phyloP scores from a whole-genome alignment of 306 rosid genomes.

The Cucumis hystrix region DNA sequence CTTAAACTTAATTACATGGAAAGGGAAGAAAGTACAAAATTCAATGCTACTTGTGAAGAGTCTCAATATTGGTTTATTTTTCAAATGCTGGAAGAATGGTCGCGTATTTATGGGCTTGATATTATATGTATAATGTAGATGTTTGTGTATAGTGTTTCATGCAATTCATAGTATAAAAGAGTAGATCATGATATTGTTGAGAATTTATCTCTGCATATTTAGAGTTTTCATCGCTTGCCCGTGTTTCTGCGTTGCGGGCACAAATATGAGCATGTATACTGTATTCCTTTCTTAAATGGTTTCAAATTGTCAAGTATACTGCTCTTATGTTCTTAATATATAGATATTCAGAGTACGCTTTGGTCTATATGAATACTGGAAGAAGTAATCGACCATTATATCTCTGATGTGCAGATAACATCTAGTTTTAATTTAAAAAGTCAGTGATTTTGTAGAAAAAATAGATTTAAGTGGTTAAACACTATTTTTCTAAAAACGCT shows the following conservation, averaged over 20 bases:
- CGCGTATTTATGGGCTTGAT: neutral
- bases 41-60: neutral
- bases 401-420: neutral
- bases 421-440: neutral
- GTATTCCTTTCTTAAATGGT: neutral
- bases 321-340: neutral
- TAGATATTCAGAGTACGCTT: neutral
- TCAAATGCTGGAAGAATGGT: neutral
- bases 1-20: neutral
- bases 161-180: neutral
- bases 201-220: neutral
- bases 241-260: neutral
- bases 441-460: too few species aligned
- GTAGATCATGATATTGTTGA: neutral
- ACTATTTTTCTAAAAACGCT: too few species aligned
- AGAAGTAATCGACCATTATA: neutral
- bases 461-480: too few species aligned
- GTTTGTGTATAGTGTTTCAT: neutral
- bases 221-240: neutral
- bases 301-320: neutral
- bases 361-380: neutral
- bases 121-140: neutral
- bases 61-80: neutral
- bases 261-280: neutral
- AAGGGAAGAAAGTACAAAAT: neutral